phyloP scores from a whole-genome alignment of 176 grass and related monocot genomes.

The Musa troglodytarum region DNA sequence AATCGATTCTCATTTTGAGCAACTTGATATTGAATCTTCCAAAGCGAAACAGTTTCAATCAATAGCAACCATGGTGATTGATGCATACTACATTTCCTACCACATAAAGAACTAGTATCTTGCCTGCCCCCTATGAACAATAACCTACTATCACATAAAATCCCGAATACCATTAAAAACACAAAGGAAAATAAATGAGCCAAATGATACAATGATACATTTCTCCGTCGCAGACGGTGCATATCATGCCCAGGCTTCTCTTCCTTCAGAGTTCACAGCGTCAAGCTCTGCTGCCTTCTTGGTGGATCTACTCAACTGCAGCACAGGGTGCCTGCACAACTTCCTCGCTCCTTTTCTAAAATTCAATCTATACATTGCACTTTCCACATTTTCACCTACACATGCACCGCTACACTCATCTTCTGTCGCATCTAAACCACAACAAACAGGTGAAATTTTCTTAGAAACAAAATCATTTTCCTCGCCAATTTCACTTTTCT shows the following conservation, averaged over 20 bases:
- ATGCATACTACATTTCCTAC: no score
- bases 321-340: conserved; percentile 80
- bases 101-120: no score
- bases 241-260: conserved; percentile 57
- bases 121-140: no score
- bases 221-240: neutral
- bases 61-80: no score
- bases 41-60: no score
- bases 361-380: conserved; percentile 57
- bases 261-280: conserved; percentile 49
- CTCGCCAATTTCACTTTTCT: conserved; percentile 19
- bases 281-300: conserved; percentile 56
- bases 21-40: no score
- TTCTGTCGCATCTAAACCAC: conserved; percentile 8
- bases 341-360: conserved; percentile 79
- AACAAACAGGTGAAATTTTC: conserved; percentile 20
- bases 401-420: neutral
- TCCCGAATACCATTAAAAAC: no score
- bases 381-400: conserved; percentile 16
- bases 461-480: conserved; percentile 22
- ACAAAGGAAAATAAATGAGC: no score
- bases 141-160: no score
- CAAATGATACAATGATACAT: neutral
- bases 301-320: conserved; percentile 73
- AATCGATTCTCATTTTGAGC: no score